These are phyloP conservation scores for Escovopsis weberi DNA, from an alignment of 2,329 filamentous ascomycete genomes.

Conservation along the genomic window DNA sequence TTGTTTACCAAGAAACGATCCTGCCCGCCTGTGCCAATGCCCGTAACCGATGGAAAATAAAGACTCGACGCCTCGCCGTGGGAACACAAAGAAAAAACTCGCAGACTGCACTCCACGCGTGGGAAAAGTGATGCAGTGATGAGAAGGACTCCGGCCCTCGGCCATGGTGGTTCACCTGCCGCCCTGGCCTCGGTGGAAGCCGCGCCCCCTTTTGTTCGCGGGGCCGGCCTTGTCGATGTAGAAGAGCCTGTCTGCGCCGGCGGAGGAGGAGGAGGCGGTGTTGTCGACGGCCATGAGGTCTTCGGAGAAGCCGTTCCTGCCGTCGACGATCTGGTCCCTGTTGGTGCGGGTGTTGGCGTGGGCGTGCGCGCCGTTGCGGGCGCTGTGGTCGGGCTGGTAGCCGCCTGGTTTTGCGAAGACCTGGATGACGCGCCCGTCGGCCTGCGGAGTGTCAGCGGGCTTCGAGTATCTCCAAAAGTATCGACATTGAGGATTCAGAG, in stretches of 20 bases:
- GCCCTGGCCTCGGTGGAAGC: conserved; percentile 12
- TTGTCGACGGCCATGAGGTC: conserved; percentile 26
- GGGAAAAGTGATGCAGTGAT: too few species aligned
- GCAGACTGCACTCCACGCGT: too few species aligned
- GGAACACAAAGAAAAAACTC: too few species aligned
- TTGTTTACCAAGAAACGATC: too few species aligned
- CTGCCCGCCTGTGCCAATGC: too few species aligned
- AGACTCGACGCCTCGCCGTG: too few species aligned
- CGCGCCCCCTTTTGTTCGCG: conserved; percentile 14
- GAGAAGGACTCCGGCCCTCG: too few species aligned
- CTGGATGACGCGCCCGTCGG: conserved; percentile 59
- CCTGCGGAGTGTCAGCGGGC: conserved; percentile 26
- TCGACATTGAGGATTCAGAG: too few species aligned
- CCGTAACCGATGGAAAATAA: too few species aligned
- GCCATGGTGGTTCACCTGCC: conserved; percentile 12
- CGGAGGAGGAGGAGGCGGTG: conserved; percentile 7
- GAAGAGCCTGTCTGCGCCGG: conserved; percentile 25
- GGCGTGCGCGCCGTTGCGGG: conserved; percentile 12
- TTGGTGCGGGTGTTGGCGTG: conserved; percentile 9
- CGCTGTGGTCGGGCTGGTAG: conserved; percentile 30
- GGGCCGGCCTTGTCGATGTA: conserved; percentile 35
- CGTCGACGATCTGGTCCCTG: conserved; percentile 34
- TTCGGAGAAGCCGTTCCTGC: conserved; percentile 38
- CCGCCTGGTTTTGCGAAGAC: conserved; percentile 53
- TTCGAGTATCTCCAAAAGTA: too few species aligned